Evolutionary conservation across 2,329 filamentous ascomycete genomes (phyloP), one percentile per base, ranked within the genome.

Genomic region (Drechslerella stenobrocha): DNA sequence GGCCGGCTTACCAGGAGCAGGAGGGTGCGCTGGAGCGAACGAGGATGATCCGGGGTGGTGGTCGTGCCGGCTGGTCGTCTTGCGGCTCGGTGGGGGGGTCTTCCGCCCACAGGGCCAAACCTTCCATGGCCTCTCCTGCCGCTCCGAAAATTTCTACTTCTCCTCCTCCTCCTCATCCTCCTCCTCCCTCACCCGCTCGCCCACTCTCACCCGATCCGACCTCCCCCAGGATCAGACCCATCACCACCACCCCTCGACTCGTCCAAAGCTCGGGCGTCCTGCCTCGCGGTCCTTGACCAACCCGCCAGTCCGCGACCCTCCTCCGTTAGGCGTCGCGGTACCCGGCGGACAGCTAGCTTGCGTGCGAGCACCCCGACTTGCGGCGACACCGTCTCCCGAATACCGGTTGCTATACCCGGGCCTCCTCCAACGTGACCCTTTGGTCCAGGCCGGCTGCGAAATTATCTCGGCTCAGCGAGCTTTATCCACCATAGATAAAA

Each of bases 31-130:
- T 67, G 61, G 61, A 67, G 52, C 61, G 61, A 67, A 67, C 61
- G 61, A 67, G 55, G 61, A 59, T 60, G 63, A 67, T 67, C 63
- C 63, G 63, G 63, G 63, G 63, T 67, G 63, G 63, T n/a, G n/a
- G n/a, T n/a, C n/a, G n/a, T n/a, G n/a, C n/a, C n/a, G n/a, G n/a
- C n/a, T n/a, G n/a, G 3, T 37, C 34, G 3, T 42, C 37, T 18
- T 20, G 37, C n/a, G 37, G 59, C 63, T 59, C 63, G 63, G 63
- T 67, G 63, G 63, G 63, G 61, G 63, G 63, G 63, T 59, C 55
- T 23, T 56, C 63, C 63, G 63, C 53, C 61, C 52, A 55, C 61
- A 53, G 52, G 23, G 48, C 53, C 35, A 67, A 59, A 67, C 55
- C 63, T 55, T 59, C 63, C 11, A 20, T 13, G 8, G 9, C 37